A percentile compares a stretch with the other conserved stretches of the same genome.
Conservation (phyloP, 2,329 filamentous ascomycete species). For the Xylariaceae sp. region DNA sequence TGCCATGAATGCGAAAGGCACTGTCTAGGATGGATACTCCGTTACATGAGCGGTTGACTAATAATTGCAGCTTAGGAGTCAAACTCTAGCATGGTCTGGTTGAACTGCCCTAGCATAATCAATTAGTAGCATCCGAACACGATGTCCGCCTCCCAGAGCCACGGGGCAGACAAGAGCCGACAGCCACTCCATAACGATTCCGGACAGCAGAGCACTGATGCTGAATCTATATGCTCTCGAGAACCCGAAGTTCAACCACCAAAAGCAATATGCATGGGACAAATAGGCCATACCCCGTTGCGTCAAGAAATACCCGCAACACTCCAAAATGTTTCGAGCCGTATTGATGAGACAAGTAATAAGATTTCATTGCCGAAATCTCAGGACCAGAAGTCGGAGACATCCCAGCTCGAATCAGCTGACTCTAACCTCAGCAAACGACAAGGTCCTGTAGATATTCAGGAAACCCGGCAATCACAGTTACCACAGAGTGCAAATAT, state of each 20-base stretch:
- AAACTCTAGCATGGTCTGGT: not conserved
- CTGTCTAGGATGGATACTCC: no score
- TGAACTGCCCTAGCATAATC: not conserved
- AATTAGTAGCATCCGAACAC: not conserved
- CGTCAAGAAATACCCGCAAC: not conserved
- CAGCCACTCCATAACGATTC: slow-evolving; percentile 4
- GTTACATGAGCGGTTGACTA: no score
- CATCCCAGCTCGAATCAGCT: not conserved
- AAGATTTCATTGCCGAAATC: not conserved
- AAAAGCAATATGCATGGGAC: not conserved
- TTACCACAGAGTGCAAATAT: not conserved
- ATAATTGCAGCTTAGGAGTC: not conserved
- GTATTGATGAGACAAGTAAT: not conserved
- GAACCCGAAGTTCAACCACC: not conserved
- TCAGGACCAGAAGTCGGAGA: not conserved
- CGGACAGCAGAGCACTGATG: not conserved
- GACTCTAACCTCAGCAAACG: not conserved
- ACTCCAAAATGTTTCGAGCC: not conserved
- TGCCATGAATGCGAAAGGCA: no score
- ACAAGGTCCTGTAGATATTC: not conserved
- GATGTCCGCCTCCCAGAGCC: not conserved
- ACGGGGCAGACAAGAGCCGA: slow-evolving; percentile 8
- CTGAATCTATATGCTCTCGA: not conserved
- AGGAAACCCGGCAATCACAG: not conserved
- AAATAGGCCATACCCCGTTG: not conserved